Evolutionary conservation across 2,329 filamentous ascomycete genomes (phyloP), one percentile per base, ranked within the genome.

Genomic region (Grosmannia huntii): DNA sequence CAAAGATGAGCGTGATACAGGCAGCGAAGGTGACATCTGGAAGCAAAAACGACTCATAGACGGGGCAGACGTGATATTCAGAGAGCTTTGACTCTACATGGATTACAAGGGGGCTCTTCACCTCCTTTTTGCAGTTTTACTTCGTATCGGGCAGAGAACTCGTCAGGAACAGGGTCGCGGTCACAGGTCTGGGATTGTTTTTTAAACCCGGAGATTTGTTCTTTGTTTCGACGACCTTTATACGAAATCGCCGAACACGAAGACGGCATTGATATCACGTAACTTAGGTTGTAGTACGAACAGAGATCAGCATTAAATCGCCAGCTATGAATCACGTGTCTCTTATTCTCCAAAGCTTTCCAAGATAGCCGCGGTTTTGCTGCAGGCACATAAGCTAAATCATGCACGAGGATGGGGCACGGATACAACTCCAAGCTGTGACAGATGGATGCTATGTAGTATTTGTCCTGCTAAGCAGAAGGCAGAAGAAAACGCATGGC

Each of bases 1-100:
- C 88, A 64, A 99, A 99, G 78, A 95, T 99, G 86, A 92, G 90
- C 67, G 92, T 94, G 27, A 87, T 99, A 19, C 90, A 96, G 73
- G 92, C 91, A 1, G 90, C 90, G 53, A 97, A 97, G 76, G 90
- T 86, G 52, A 85, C 81, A 72, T 77, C 82, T 5, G 79, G 81
- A 27, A 82, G 81, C 21, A 61, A 62, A 54, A 62, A 59, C 16
- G 62, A 64, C 46, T 23, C 55, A 16, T 63, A 46, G 25, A 31
- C 9, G 19, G n/a, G n/a, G 41, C 14, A 44, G 19, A 3, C 14
- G 36, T 38, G 36, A 19, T 14, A 4, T 38, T 38, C 36, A 38
- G 2, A 38, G 36, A 38, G 36, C 12, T 14, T 14, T 44, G 14
- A 7, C 7, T 23, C 23, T 49, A 25, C 7, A 6, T 23, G 46